These are phyloP conservation scores for Solanum boliviense DNA, from an alignment of 257 asterid genomes.

Conservation along the genomic window DNA sequence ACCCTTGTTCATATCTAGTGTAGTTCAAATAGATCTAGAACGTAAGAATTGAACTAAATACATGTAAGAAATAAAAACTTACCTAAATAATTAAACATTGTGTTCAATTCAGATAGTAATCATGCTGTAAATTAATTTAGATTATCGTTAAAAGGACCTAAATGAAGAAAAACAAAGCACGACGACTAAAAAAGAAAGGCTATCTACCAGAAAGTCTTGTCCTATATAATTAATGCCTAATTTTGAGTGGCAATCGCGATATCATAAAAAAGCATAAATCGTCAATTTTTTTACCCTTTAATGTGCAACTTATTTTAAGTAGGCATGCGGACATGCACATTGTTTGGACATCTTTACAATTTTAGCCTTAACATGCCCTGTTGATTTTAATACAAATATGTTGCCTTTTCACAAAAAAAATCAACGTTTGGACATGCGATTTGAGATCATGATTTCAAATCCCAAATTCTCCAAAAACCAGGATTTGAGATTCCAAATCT, in stretches of 20 bases:
- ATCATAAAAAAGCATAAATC: neutral
- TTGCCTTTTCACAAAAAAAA: neutral
- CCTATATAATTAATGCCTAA: neutral
- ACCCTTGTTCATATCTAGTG: neutral
- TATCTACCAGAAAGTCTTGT: neutral
- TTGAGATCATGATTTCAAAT: neutral
- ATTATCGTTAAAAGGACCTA: neutral
- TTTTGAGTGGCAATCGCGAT: neutral
- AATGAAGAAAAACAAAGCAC: neutral
- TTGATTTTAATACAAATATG: neutral
- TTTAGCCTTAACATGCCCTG: neutral
- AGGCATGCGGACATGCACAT: neutral
- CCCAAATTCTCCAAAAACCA: neutral
- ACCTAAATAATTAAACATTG: neutral
- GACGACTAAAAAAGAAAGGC: neutral
- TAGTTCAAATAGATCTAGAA: neutral
- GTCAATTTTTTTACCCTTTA: neutral
- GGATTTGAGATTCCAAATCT: neutral
- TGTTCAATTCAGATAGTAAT: neutral
- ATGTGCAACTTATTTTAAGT: neutral
- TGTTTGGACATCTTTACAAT: neutral
- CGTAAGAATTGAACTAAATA: neutral
- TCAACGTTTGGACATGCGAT: neutral
- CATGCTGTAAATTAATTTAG: neutral
- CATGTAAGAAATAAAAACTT: neutral